A percentile compares a stretch with the other conserved stretches of the same genome.
Conservation (phyloP, 495 filamentous ascomycete genomes). For the Aspergillus carlsbadensis region DNA sequence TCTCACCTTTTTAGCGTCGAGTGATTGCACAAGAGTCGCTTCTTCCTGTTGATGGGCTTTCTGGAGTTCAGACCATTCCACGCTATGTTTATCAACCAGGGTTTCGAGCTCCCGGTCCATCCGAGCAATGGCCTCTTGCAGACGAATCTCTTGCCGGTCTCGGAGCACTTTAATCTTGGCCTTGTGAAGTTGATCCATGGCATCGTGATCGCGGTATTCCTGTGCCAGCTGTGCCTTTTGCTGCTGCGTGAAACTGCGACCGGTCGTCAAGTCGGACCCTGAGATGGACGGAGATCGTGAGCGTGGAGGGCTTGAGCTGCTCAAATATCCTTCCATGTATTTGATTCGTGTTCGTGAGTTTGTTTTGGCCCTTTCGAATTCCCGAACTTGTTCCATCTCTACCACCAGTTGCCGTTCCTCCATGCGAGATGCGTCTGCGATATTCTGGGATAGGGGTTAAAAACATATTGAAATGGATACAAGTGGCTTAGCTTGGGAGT, state of each 20-base stretch:
- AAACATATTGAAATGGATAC: constrained; percentile 26
- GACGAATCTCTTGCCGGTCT: constrained; percentile 68
- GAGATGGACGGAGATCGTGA: constrained; percentile 29
- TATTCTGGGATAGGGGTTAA: constrained; percentile 46
- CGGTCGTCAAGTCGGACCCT: constrained; percentile 19
- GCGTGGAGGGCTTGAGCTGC: constrained; percentile 49
- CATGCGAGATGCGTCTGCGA: constrained; percentile 53
- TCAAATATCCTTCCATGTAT: constrained; percentile 79
- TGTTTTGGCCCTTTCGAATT: constrained; percentile 55
- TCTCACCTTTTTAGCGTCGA: constrained; percentile 49
- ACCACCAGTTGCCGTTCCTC: constrained; percentile 74
- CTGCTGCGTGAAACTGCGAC: constrained; percentile 36
- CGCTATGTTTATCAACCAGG: constrained; percentile 49
- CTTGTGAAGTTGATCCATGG: constrained; percentile 69
- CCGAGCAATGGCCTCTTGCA: constrained; percentile 62
- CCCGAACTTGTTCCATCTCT: constrained; percentile 61
- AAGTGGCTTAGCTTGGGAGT: constrained; percentile 31
- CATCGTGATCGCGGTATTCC: constrained; percentile 66
- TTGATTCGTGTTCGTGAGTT: constrained; percentile 68
- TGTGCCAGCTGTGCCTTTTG: constrained; percentile 62
- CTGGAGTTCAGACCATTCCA: constrained; percentile 57
- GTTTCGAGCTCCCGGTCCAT: constrained; percentile 63
- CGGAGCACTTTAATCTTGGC: constrained; percentile 77
- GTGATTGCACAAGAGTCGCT: constrained; percentile 40
- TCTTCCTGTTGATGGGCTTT: constrained; percentile 52